These are phyloP conservation scores for Firmiana major DNA, from an alignment of 345 rosid species.

Conservation along the genomic window DNA sequence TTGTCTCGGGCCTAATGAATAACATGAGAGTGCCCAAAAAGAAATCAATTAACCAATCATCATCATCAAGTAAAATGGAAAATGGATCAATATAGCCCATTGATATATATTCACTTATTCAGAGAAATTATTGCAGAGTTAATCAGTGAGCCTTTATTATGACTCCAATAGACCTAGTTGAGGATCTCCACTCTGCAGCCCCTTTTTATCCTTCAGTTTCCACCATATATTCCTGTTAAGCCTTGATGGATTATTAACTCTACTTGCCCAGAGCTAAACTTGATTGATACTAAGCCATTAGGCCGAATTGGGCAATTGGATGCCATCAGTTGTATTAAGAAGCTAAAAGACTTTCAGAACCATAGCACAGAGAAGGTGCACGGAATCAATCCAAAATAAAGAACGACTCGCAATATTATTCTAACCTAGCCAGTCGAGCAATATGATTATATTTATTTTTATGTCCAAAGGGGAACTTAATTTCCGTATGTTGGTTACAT, in stretches of 20 bases:
- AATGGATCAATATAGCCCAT: too few relatives aligned
- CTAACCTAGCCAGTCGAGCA: not conserved
- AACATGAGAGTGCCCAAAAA: not conserved
- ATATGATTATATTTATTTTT: not conserved
- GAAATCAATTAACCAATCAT: too few relatives aligned
- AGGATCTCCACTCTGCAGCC: too few relatives aligned
- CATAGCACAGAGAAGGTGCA: not conserved
- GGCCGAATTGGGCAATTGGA: not conserved
- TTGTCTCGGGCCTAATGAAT: too few relatives aligned
- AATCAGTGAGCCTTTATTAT: too few relatives aligned
- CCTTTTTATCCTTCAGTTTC: too few relatives aligned
- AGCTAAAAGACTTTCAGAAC: not conserved
- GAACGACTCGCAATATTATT: not conserved
- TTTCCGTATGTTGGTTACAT: not conserved
- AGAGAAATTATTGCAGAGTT: too few relatives aligned
- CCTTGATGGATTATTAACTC: not conserved
- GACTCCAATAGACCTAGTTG: too few relatives aligned
- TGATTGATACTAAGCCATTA: not conserved
- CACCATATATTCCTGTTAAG: too few relatives aligned
- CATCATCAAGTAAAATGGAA: too few relatives aligned
- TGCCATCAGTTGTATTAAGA: not conserved
- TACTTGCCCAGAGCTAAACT: not conserved
- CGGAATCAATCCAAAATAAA: not conserved
- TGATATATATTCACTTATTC: too few relatives aligned
- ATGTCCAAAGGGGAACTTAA: not conserved